These are phyloP conservation scores for Septoria petroselini DNA, from an alignment of 2,329 filamentous ascomycete genomes.

Conservation along the genomic window DNA sequence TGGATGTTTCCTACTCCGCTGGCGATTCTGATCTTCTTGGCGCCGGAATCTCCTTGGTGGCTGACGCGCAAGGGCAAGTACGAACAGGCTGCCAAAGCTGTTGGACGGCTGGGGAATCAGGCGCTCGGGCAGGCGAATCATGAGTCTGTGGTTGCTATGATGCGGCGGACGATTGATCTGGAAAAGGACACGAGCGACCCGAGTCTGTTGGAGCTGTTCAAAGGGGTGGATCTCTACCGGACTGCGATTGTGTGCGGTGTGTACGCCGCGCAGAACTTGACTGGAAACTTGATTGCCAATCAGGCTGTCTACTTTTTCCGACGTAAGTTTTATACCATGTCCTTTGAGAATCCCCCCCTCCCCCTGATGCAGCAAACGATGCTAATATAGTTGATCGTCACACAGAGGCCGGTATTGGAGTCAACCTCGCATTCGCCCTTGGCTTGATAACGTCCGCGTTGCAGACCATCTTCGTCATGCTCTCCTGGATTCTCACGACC, in stretches of 20 bases:
- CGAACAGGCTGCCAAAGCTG: conserved; percentile 38
- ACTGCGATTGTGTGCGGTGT: conserved; percentile 41
- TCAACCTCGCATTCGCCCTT: conserved; percentile 39
- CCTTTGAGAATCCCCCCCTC: too few species aligned
- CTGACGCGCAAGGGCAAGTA: conserved; percentile 38
- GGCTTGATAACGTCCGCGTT: conserved; percentile 33
- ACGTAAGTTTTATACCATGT: too few species aligned
- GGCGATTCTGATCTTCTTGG: conserved; percentile 29
- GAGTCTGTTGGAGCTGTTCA: conserved; percentile 52
- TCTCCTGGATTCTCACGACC: conserved; percentile 35
- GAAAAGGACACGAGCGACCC: conserved; percentile 51
- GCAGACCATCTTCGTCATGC: conserved; percentile 23
- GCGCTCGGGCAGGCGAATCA: conserved; percentile 24
- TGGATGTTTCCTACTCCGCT: conserved; percentile 52
- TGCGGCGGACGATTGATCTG: conserved; percentile 47
- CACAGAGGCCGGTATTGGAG: conserved; percentile 35
- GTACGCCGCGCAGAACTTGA: conserved; percentile 55
- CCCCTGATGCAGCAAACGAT: too few species aligned
- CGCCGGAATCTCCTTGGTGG: conserved; percentile 41
- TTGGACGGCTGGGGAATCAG: conserved; percentile 32
- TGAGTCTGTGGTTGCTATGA: conserved; percentile 39
- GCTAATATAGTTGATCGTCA: too few species aligned
- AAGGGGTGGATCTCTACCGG: conserved; percentile 47
- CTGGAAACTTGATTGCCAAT: conserved; percentile 59
- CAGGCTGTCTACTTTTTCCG: conserved; percentile 49